Evolutionary conservation across 257 asterid genomes (phyloP).

Genomic region (Knoxia roxburghii): DNA sequence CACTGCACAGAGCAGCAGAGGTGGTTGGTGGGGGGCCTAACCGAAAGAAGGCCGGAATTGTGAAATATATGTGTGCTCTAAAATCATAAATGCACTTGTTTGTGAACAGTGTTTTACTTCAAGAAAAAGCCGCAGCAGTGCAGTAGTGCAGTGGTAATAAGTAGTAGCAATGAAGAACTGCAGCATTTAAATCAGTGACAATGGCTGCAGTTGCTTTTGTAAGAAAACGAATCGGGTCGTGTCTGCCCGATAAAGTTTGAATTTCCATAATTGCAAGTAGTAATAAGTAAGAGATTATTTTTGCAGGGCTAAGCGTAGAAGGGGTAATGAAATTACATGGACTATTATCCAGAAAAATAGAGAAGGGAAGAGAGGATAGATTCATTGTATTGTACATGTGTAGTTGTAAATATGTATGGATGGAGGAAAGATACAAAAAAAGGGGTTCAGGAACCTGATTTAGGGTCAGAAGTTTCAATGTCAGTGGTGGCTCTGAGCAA

Average conservation of each 20-base stretch:
- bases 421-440: too few relatives aligned
- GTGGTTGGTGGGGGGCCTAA: neutral
- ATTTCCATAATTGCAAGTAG: too few relatives aligned
- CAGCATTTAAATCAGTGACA: neutral
- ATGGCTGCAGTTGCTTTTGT: neutral
- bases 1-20: neutral
- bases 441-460: constrained; percentile 20
- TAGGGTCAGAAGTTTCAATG: constrained; percentile 21
- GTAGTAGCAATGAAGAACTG: neutral
- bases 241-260: too few relatives aligned
- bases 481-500: constrained; percentile 17
- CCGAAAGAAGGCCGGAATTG: neutral
- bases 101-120: too few relatives aligned
- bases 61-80: neutral
- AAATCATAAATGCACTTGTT: too few relatives aligned
- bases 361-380: neutral
- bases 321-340: too few relatives aligned
- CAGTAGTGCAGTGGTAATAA: neutral
- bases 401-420: too few relatives aligned
- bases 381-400: too few relatives aligned
- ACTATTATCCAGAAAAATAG: neutral
- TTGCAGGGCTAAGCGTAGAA: too few relatives aligned
- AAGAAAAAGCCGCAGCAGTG: too few relatives aligned
- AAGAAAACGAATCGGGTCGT: too few relatives aligned
- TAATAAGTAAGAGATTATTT: too few relatives aligned